A percentile compares a stretch with the other conserved stretches of the same genome.
Evolutionary conservation across 2,329 filamentous ascomycete genomes (phyloP).

Genomic region (Byssothecium circinans): DNA sequence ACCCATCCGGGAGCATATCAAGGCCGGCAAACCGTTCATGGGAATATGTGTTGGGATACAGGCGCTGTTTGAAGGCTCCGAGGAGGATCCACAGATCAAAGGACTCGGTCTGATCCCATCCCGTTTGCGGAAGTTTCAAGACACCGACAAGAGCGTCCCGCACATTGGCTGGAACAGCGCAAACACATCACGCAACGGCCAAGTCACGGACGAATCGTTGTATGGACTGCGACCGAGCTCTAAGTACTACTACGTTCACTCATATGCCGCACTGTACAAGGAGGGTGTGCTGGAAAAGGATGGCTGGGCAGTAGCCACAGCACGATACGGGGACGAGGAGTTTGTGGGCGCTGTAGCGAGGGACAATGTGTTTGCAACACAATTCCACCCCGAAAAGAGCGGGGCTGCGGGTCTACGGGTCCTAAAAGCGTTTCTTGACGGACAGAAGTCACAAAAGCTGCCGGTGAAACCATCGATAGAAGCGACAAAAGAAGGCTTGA

Average conservation of each 20-base stretch:
- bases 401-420: constrained; percentile 84
- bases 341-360: constrained; percentile 90
- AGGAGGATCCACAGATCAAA: constrained; percentile 70
- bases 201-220: constrained; percentile 56
- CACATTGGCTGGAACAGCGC: constrained; percentile 99
- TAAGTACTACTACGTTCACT: constrained; percentile 99
- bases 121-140: constrained; percentile 73
- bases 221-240: constrained; percentile 78
- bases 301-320: constrained; percentile 92
- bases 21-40: constrained; percentile 94
- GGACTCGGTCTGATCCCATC: constrained; percentile 77
- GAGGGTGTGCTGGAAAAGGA: constrained; percentile 72
- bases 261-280: constrained; percentile 80
- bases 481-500: constrained; percentile 67
- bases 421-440: constrained; percentile 82
- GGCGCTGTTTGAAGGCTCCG: constrained; percentile 82
- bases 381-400: constrained; percentile 98
- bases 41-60: constrained; percentile 95
- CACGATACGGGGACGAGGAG: constrained; percentile 80
- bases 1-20: constrained; percentile 79
- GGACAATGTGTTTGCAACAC: constrained; percentile 84
- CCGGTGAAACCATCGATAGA: constrained; percentile 36
- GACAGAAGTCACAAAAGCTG: constrained; percentile 62
- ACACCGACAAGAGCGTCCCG: constrained; percentile 82
- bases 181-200: constrained; percentile 56